A percentile compares a stretch with the other conserved stretches of the same genome.
Conservation (phyloP, 2,329 filamentous ascomycete species). For the Aspergillus caelatus region DNA sequence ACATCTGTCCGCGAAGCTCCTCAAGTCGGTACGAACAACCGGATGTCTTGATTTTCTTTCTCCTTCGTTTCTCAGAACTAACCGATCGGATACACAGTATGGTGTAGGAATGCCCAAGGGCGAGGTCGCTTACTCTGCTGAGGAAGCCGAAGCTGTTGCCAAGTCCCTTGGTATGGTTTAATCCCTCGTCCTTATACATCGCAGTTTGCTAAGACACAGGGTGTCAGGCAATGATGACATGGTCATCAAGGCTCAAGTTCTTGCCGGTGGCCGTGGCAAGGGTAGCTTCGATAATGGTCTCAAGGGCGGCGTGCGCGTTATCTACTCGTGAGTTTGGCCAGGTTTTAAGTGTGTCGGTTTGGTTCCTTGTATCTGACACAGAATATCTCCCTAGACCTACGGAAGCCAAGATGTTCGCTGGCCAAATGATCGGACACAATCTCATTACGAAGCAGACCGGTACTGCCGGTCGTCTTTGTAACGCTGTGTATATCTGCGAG, state of each 20-base stretch:
- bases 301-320: constrained; percentile 97
- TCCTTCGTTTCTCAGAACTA: constrained; percentile 6
- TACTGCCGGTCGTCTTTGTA: constrained; percentile 89
- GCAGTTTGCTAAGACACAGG: constrained; percentile 23
- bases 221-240: constrained; percentile 76
- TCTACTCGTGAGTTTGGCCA: constrained; percentile 74
- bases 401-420: constrained; percentile 93
- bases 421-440: constrained; percentile 99
- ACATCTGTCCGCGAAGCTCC: constrained; percentile 91
- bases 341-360: neutral
- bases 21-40: constrained; percentile 62
- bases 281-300: constrained; percentile 97
- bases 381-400: constrained; percentile 61
- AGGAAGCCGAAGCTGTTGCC: constrained; percentile 89
- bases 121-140: constrained; percentile 76
- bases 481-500: constrained; percentile 97
- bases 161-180: constrained; percentile 73
- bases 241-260: constrained; percentile 99
- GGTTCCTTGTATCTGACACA: constrained; percentile 17
- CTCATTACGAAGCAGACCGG: constrained; percentile 99
- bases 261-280: constrained; percentile 97
- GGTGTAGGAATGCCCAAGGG: constrained; percentile 92
- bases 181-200: constrained; percentile 7
- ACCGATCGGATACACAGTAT: constrained; percentile 64
- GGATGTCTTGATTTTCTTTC: neutral